These are phyloP conservation scores for Hansfordia pulvinata DNA, from an alignment of 2,329 filamentous ascomycete species.

Conservation along the genomic window DNA sequence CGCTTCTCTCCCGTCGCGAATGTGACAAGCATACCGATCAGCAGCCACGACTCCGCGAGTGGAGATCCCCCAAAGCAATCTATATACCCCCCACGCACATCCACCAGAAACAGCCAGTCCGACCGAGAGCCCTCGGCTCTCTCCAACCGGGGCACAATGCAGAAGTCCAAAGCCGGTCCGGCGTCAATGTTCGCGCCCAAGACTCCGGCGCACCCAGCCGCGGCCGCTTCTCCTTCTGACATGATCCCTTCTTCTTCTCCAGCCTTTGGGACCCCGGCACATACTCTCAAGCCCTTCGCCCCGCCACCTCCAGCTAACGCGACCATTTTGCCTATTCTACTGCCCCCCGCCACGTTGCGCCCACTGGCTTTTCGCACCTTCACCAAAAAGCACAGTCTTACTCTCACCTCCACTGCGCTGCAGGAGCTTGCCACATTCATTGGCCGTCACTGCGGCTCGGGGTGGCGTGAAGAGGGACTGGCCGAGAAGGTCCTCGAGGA, in stretches of 20 bases:
- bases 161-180: constrained; percentile 12
- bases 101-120: too few relatives aligned
- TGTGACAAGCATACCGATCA: too few relatives aligned
- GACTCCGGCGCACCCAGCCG: constrained; percentile 19
- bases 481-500: constrained; percentile 90
- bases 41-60: too few relatives aligned
- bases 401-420: constrained; percentile 75
- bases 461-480: constrained; percentile 90
- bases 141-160: too few relatives aligned
- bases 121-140: too few relatives aligned
- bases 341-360: constrained; percentile 74
- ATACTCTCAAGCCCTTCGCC: constrained; percentile 57
- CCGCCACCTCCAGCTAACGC: constrained; percentile 36
- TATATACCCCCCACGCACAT: too few relatives aligned
- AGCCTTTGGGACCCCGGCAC: constrained; percentile 75
- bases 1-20: too few relatives aligned
- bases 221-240: too few relatives aligned
- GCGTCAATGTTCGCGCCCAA: constrained; percentile 25
- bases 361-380: constrained; percentile 91
- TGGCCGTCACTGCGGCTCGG: constrained; percentile 84
- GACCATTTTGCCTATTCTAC: constrained; percentile 71
- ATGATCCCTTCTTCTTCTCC: constrained; percentile 78
- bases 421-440: constrained; percentile 80
- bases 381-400: constrained; percentile 94
- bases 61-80: too few relatives aligned